Evolutionary conservation across 2,329 filamentous ascomycete species (phyloP), one percentile per base, ranked within the genome.

Genomic region (Clonostachys byssicola): DNA sequence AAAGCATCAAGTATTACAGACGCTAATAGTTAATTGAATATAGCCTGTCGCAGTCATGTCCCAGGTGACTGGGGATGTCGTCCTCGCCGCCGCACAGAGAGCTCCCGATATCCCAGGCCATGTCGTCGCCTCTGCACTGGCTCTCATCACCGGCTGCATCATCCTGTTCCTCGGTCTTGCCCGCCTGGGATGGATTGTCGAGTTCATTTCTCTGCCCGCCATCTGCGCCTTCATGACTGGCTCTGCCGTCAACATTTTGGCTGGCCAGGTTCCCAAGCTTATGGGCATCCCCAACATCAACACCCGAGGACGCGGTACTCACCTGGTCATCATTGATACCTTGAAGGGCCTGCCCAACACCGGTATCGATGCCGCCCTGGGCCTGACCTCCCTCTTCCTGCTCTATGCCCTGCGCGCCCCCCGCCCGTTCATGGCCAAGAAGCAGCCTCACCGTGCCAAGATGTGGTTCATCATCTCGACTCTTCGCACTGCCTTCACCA

Each of bases 381-480:
- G 88, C 40, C 67, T 92, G 7, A 83, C 82, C 4, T 80, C 86
- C 3, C 70, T 91, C 42, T 64, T 77, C 8, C 71, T 89, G 71
- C 75, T 92, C 5, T 91, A 89, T 59, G 50, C 77, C 8, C 81
- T 89, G 53, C 82, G 88, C 6, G 76, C 63, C 45, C 66, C 68
- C 45, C 90, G 86, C 70, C 80, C 75, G 44, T 75, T 66, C 51
- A 72, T 83, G 56, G 85, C 85, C n/a, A 82, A 77, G 66, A 83
- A 77, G 60, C 76, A 86, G 54, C 87, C 89, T 4, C 68, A 75
- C 3, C 76, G 75, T 45, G 77, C 81, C 49, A 90, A 89, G 75
- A 57, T 80, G 1, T 91, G 81, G 74, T 92, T 92, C 68, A 92
- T 92, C 71, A 64, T 85, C 45, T 86, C 83, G 16, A 92, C 89